Conservation (phyloP, 2,329 filamentous ascomycete genomes). For the Sporothrix pseudoabietina region DNA sequence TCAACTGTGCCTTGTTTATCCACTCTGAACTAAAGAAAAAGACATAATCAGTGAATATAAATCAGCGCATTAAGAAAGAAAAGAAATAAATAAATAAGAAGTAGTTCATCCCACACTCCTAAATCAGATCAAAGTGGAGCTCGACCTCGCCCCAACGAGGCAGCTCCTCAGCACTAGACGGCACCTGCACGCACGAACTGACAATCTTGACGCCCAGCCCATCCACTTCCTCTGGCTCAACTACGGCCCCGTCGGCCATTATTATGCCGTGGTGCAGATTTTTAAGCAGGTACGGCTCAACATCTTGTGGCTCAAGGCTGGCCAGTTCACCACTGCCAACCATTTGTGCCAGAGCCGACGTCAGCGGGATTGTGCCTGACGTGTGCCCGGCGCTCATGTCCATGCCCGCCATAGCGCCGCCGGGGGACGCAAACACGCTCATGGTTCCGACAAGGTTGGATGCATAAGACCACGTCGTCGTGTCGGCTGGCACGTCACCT, state of each 20-base stretch:
- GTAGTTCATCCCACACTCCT: not conserved
- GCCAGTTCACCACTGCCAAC: slow-evolving; percentile 44
- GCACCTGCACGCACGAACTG: slow-evolving; percentile 45
- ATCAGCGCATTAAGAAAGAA: not conserved
- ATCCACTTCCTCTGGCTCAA: slow-evolving; percentile 39
- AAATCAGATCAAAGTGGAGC: slow-evolving; percentile 36
- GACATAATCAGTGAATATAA: not conserved
- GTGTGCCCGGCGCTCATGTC: slow-evolving; percentile 44
- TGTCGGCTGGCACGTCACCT: slow-evolving; percentile 52
- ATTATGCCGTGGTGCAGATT: slow-evolving; percentile 44
- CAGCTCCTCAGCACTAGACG: slow-evolving; percentile 42
- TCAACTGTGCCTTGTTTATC: no score
- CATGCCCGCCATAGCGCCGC: slow-evolving; percentile 31
- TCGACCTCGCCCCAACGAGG: slow-evolving; percentile 43
- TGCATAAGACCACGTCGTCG: slow-evolving; percentile 54
- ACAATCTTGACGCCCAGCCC: slow-evolving; percentile 45
- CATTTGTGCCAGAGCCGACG: slow-evolving; percentile 51
- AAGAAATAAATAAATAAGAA: not conserved
- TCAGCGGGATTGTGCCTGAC: slow-evolving; percentile 56
- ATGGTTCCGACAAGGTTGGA: slow-evolving; percentile 64
- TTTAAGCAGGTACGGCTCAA: slow-evolving; percentile 48
- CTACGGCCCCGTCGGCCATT: slow-evolving; percentile 38
- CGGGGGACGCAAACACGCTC: slow-evolving; percentile 53
- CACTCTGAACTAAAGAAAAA: not conserved
- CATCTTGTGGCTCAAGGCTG: slow-evolving; percentile 43